Base-by-base conservation (phyloP, 768 basidiomycete genomes). In the Pseudohyphozyma bogoriensis region DNA sequence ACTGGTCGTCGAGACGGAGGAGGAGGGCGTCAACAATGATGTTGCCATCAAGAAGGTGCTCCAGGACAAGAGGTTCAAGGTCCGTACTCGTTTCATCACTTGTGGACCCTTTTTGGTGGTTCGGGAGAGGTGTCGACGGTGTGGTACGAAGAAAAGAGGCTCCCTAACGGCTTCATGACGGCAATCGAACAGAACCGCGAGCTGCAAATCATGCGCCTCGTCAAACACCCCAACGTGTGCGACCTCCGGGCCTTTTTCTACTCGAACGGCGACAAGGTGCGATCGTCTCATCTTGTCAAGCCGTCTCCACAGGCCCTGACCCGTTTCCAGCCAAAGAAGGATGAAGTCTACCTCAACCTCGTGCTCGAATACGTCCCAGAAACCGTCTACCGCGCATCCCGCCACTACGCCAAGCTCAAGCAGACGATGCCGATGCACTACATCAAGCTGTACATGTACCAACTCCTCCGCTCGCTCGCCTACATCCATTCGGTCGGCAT, bases 41-140 rank as follows among this genome's bases (percentile, higher is more conserved):
- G 95, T 99, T 72, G 95, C 95, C 52, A 99, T 99, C 82, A 99
- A 99, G 88, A 97, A 96, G 80, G 95, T 99, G 53, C 77, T 99
- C 64, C 95, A 99, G 80, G 95, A 99, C 79, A 99, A 99, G 81
- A 84, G 95, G 68, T 99, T 99, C 86, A 99, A 99, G 89, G 93
- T 92, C 63, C 65, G 81, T 77, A 20, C 5, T 31, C 8, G 28
- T 33, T 2, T 39, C 49, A 16, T 26, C 22, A 2, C 44, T 26
- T 22, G 12, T 12, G 12, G n/a, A n/a, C n/a, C n/a, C n/a, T n/a
- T n/a, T n/a, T n/a, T n/a, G n/a, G n/a, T n/a, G n/a, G n/a, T n/a
- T n/a, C n/a, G n/a, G n/a, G n/a, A n/a, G n/a, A n/a, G n/a, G n/a
- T n/a, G n/a, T n/a, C n/a, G n/a, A n/a, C n/a, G n/a, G n/a, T n/a